These are phyloP conservation scores for Corymbia citriodora DNA, from an alignment of 441 rosid genomes.

Conservation along the genomic window DNA sequence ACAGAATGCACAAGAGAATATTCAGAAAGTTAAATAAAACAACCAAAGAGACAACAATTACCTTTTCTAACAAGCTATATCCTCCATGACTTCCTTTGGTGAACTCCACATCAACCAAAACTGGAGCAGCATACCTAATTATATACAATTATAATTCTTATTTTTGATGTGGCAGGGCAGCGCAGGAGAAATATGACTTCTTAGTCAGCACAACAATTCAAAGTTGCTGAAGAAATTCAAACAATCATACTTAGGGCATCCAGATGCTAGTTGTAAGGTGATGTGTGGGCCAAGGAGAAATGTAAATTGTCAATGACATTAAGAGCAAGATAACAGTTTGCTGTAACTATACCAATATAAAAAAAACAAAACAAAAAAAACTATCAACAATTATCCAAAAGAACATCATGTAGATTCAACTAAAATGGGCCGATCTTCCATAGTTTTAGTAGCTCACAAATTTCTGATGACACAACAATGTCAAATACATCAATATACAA, in stretches of 20 bases:
- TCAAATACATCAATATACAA: neutral
- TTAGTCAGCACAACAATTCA: neutral
- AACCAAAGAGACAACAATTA: neutral
- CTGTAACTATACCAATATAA: neutral
- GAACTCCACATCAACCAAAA: conserved; percentile 69
- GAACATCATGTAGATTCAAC: neutral
- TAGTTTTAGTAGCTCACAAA: neutral
- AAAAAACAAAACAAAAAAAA: neutral
- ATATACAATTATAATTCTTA: neutral
- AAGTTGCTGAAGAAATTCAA: neutral
- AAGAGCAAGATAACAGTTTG: neutral
- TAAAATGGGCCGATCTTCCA: neutral
- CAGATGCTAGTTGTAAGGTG: neutral
- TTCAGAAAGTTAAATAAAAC: neutral
- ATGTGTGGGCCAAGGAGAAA: neutral
- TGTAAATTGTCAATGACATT: neutral
- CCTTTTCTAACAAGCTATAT: conserved; percentile 12
- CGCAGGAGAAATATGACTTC: neutral
- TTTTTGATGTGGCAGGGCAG: neutral
- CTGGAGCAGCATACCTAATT: conserved; percentile 85
- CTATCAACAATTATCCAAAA: neutral
- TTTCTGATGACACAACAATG: neutral
- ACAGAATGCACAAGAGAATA: neutral
- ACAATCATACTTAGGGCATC: neutral
- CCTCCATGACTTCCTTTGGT: conserved; percentile 50